phyloP scores from a whole-genome alignment of 2,329 filamentous ascomycete species.

The Xylariomycetidae sp. region DNA sequence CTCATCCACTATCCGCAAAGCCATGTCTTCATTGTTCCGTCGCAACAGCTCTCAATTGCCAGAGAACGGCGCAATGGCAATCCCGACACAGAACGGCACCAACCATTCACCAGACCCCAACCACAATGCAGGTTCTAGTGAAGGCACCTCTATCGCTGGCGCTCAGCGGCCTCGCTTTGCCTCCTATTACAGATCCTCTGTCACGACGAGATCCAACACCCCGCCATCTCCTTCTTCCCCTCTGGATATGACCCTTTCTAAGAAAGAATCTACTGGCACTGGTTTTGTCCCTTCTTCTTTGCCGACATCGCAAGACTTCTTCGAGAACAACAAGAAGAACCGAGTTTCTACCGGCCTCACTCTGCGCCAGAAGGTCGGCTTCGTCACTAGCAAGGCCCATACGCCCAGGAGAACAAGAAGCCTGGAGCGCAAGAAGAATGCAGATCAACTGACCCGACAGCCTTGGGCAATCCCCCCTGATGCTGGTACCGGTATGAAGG shows the following conservation, averaged over 20 bases:
- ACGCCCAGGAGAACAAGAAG: slow-evolving; percentile 20
- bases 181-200: slow-evolving; percentile 23
- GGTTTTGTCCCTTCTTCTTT: too few species aligned
- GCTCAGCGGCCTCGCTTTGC: slow-evolving; percentile 25
- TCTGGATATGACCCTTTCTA: slow-evolving; percentile 17
- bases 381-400: slow-evolving; percentile 26
- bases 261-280: slow-evolving; percentile 18
- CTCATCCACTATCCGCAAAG: too few species aligned
- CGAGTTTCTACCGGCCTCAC: slow-evolving; percentile 45
- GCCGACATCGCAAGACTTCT: slow-evolving; percentile 39
- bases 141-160: slow-evolving; percentile 17
- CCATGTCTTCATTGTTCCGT: slow-evolving; percentile 22
- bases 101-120: slow-evolving; percentile 16
- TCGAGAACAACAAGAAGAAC: slow-evolving; percentile 42
- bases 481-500: slow-evolving; percentile 68
- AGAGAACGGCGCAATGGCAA: slow-evolving; percentile 11
- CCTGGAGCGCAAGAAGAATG: slow-evolving; percentile 23
- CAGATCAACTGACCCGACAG: slow-evolving; percentile 36
- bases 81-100: slow-evolving; percentile 5
- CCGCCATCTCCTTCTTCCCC: slow-evolving; percentile 29
- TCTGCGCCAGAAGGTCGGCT: slow-evolving; percentile 43
- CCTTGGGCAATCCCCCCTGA: slow-evolving; percentile 59
- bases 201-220: slow-evolving; percentile 25
- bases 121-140: slow-evolving; percentile 17
- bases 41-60: slow-evolving; percentile 21